Conservation (phyloP, 805 yeast genomes). For the Aciculoconidium aculeatum region DNA sequence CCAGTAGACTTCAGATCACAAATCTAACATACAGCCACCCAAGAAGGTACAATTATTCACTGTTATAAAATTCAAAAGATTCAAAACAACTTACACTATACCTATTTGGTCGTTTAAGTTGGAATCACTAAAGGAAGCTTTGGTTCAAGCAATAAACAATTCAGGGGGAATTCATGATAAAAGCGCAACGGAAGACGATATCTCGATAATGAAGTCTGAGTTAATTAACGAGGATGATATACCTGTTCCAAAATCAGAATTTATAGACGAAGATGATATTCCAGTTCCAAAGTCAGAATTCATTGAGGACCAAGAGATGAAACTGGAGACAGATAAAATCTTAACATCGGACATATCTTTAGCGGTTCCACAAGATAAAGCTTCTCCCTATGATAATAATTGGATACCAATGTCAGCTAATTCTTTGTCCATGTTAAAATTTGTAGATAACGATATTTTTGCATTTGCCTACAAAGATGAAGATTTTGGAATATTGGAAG, state of each 20-base stretch:
- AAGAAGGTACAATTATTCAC: too few relatives aligned
- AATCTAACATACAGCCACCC: too few relatives aligned
- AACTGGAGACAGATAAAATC: slow-evolving; percentile 10
- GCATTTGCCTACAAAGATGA: slow-evolving; percentile 38
- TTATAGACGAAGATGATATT: slow-evolving; percentile 20
- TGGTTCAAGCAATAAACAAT: too few relatives aligned
- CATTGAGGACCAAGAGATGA: slow-evolving; percentile 9
- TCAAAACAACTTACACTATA: slow-evolving; percentile 26
- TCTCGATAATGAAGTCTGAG: neutral
- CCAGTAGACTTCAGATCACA: too few relatives aligned
- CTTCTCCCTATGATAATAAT: slow-evolving; percentile 26
- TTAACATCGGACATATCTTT: slow-evolving; percentile 23
- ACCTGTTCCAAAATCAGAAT: slow-evolving; percentile 36
- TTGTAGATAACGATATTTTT: slow-evolving; percentile 37
- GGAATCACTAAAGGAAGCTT: too few relatives aligned
- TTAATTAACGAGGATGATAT: slow-evolving; percentile 18
- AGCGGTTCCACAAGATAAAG: slow-evolving; percentile 38
- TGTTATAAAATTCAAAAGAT: slow-evolving; percentile 32
- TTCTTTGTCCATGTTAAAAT: slow-evolving; percentile 20
- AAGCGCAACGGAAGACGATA: slow-evolving; percentile 2
- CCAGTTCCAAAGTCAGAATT: slow-evolving; percentile 8
- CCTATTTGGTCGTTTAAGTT: too few relatives aligned
- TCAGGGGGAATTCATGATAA: too few relatives aligned
- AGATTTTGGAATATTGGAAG: slow-evolving; percentile 27
- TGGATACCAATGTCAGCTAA: slow-evolving; percentile 30